A percentile compares a stretch with the other conserved stretches of the same genome.
Conservation (phyloP, 371 early-diverging fungal genomes). For the Mucor mucedo region DNA sequence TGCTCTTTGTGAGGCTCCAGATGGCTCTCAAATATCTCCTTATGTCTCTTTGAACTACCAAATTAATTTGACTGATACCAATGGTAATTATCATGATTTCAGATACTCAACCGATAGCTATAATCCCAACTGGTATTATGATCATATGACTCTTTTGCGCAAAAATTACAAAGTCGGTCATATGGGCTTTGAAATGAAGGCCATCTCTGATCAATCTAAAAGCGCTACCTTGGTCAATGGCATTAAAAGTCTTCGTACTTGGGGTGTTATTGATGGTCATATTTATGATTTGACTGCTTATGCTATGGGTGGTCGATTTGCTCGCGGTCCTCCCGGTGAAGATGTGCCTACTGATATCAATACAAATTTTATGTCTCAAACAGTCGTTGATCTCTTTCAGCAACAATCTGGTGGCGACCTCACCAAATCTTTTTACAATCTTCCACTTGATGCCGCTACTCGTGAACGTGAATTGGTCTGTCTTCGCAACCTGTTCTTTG, state of each 20-base stretch:
- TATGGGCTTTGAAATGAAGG: conserved; percentile 45
- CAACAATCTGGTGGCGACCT: conserved; percentile 71
- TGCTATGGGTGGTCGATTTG: conserved; percentile 47
- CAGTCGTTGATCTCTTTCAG: conserved; percentile 66
- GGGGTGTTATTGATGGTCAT: conserved; percentile 63
- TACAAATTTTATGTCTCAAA: conserved; percentile 52
- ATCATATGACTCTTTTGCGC: conserved; percentile 47
- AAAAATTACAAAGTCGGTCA: conserved; percentile 47
- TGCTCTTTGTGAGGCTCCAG: conserved; percentile 44
- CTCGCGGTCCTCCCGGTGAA: conserved; percentile 40
- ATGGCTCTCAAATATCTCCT: conserved; percentile 21
- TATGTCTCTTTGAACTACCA: conserved; percentile 48
- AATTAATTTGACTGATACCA: conserved; percentile 46
- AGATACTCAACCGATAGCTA: conserved; percentile 43
- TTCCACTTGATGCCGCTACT: conserved; percentile 35
- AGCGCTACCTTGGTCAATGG: conserved; percentile 33
- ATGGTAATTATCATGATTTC: conserved; percentile 53
- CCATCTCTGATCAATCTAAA: conserved; percentile 39
- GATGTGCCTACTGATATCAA: conserved; percentile 56
- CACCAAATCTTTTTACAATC: conserved; percentile 57
- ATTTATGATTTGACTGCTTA: conserved; percentile 71
- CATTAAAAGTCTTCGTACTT: conserved; percentile 40
- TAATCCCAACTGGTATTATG: conserved; percentile 54
- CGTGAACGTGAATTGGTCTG: conserved; percentile 60
- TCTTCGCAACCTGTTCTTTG: conserved; percentile 83